These are phyloP conservation scores for Cajanus cajan DNA, from an alignment of 306 rosid genomes.

Conservation along the genomic window DNA sequence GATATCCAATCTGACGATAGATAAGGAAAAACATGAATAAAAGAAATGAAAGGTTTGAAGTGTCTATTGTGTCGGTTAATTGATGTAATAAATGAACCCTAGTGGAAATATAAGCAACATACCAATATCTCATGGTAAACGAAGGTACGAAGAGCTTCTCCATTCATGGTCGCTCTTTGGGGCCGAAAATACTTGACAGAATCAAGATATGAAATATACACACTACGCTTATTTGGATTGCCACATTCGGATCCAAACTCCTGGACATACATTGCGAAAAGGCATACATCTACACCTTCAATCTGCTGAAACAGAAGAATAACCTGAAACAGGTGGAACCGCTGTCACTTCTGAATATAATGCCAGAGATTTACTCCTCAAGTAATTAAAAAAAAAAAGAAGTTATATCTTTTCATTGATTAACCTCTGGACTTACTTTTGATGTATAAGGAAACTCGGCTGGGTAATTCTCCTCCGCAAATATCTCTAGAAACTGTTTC, in stretches of 20 bases:
- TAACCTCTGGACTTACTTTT: slow-evolving; percentile 44
- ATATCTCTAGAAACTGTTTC: slow-evolving; percentile 48
- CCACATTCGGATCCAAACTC: slow-evolving; percentile 73
- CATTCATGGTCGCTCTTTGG: slow-evolving; percentile 28
- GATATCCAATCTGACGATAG: slow-evolving; percentile 61
- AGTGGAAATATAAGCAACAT: slow-evolving; percentile 15
- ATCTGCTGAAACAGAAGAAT: slow-evolving; percentile 72
- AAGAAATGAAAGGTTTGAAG: background rate
- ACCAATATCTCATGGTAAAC: slow-evolving; percentile 79
- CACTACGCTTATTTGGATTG: slow-evolving; percentile 52
- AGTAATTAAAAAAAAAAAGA: background rate
- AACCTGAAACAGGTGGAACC: slow-evolving; percentile 40
- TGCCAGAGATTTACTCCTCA: background rate
- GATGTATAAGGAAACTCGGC: slow-evolving; percentile 53
- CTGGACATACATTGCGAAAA: slow-evolving; percentile 61
- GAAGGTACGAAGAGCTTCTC: slow-evolving; percentile 72
- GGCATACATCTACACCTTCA: slow-evolving; percentile 68
- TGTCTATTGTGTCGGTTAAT: background rate
- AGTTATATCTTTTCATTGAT: background rate
- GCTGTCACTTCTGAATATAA: background rate
- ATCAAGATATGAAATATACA: slow-evolving; percentile 68
- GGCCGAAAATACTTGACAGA: slow-evolving; percentile 74
- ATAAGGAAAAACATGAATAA: background rate
- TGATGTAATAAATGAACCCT: background rate
- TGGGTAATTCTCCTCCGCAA: slow-evolving; percentile 47